Percentiles rank a stretch among this genome's conserved stretches.
Evolutionary conservation across 2,329 filamentous ascomycete genomes (phyloP).

Genomic region (Fusarium pininemorale): DNA sequence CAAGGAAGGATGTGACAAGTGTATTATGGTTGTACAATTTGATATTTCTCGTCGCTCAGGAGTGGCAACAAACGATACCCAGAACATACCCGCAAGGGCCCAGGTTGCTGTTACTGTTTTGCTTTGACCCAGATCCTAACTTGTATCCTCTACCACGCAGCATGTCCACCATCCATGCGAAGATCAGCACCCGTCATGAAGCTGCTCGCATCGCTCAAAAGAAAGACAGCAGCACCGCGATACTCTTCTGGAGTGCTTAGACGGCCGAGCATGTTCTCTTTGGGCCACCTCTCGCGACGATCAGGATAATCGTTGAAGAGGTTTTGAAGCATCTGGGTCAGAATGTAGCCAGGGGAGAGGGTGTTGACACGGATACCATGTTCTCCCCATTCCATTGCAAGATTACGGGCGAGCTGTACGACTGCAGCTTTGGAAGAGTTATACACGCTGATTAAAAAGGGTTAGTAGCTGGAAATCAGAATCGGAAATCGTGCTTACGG

Average conservation of each 20-base stretch:
- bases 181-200: constrained; percentile 82
- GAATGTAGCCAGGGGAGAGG: constrained; percentile 81
- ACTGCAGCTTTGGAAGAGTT: constrained; percentile 81
- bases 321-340: constrained; percentile 83
- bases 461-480: not conserved
- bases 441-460: constrained; percentile 63
- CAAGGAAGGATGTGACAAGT: constrained; percentile 4
- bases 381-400: constrained; percentile 77
- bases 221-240: constrained; percentile 76
- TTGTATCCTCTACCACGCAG: constrained; percentile 59
- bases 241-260: constrained; percentile 75
- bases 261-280: constrained; percentile 83
- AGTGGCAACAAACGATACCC: constrained; percentile 22
- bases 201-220: constrained; percentile 74
- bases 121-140: not conserved
- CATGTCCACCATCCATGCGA: constrained; percentile 76
- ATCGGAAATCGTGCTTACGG: constrained; percentile 58
- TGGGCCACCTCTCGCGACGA: constrained; percentile 73
- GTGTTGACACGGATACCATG: constrained; percentile 83
- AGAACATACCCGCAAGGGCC: not conserved
- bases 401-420: constrained; percentile 74
- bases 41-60: constrained; percentile 22
- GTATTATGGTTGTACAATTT: constrained; percentile 27
- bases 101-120: not conserved
- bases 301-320: constrained; percentile 82